Conservation (phyloP, 805 yeast species). For the Metschnikowia borealis region DNA sequence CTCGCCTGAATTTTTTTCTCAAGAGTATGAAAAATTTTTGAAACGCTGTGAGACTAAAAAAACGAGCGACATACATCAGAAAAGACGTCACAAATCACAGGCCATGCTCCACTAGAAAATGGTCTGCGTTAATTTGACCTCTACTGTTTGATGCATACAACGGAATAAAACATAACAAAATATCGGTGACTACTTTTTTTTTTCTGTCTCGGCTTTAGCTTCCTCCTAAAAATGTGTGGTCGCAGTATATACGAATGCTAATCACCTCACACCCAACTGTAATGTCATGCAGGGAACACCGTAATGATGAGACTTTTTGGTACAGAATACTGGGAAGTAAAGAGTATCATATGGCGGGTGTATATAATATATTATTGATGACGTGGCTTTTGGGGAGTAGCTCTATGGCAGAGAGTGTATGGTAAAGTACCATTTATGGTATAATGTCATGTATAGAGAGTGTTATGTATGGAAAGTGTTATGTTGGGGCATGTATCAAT, state of each 20-base stretch:
- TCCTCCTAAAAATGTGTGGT: background rate
- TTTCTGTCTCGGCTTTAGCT: background rate
- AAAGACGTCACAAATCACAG: conserved; percentile 5
- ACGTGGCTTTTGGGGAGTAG: no score
- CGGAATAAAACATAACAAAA: background rate
- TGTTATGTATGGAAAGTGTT: no score
- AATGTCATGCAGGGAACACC: background rate
- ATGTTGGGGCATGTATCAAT: no score
- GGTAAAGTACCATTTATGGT: background rate
- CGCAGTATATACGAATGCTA: background rate
- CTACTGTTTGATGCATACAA: background rate
- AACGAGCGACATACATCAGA: conserved; percentile 2
- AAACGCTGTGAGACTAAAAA: conserved; percentile 3
- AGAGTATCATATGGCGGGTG: background rate
- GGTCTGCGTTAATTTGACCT: background rate
- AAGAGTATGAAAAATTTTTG: conserved; percentile 5
- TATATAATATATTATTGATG: no score
- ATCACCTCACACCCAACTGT: background rate
- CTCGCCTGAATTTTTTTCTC: conserved; percentile 6
- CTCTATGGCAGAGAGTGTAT: background rate
- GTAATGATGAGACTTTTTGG: background rate
- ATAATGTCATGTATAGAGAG: no score
- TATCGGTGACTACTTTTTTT: background rate
- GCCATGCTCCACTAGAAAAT: background rate
- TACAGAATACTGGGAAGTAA: background rate